phyloP scores from a whole-genome alignment of 768 basidiomycete species.

The Rhodotorula toruloides region DNA sequence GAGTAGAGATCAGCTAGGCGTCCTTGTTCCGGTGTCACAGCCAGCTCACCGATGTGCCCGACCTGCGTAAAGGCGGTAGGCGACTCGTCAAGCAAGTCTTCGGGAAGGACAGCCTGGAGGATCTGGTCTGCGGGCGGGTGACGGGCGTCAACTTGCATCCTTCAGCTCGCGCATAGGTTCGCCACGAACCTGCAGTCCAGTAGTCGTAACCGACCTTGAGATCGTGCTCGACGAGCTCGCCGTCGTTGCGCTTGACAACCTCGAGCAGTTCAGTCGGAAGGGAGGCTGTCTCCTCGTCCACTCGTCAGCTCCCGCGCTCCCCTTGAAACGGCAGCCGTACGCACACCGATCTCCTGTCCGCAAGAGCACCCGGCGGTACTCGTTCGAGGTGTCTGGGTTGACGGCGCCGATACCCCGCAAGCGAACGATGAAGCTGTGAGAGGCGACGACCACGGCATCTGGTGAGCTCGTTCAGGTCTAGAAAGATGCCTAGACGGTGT shows the following conservation, averaged over 20 bases:
- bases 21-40: not conserved
- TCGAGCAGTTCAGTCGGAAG: slow-evolving; percentile 57
- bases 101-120: slow-evolving; percentile 71
- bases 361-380: slow-evolving; percentile 34
- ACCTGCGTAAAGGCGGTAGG: slow-evolving; percentile 81
- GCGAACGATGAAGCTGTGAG: slow-evolving; percentile 30
- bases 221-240: slow-evolving; percentile 54
- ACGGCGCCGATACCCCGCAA: slow-evolving; percentile 26
- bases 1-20: not conserved
- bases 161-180: too few relatives aligned
- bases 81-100: slow-evolving; percentile 66
- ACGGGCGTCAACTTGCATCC: not conserved
- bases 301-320: slow-evolving; percentile 5
- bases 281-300: slow-evolving; percentile 59
- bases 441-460: too few relatives aligned
- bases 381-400: slow-evolving; percentile 11
- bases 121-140: slow-evolving; percentile 62
- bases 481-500: too few relatives aligned
- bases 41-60: slow-evolving; percentile 75
- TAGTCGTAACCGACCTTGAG: slow-evolving; percentile 73
- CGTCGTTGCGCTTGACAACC: slow-evolving; percentile 57
- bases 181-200: slow-evolving; percentile 71
- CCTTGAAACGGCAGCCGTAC: not conserved
- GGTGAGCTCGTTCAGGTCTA: not conserved
- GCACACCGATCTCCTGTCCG: slow-evolving; percentile 25